phyloP scores from a whole-genome alignment of 257 asterid species.

The Oldenlandia corymbosa region DNA sequence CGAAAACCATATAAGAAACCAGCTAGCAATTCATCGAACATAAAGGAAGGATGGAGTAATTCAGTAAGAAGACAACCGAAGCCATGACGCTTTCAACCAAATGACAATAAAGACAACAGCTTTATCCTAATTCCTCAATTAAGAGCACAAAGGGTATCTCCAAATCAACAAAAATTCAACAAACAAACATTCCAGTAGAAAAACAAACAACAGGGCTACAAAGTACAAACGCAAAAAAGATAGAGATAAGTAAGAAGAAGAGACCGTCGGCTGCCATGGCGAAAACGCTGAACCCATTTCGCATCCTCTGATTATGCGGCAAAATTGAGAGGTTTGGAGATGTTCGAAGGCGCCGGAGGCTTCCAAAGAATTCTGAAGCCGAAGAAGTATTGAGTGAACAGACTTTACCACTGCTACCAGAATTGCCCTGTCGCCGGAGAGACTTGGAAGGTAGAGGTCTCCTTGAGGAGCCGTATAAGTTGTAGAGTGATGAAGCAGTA shows the following conservation, averaged over 20 bases:
- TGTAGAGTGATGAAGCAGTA: slow-evolving; percentile 64
- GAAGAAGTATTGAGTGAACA: slow-evolving; percentile 51
- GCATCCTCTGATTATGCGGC: slow-evolving; percentile 31
- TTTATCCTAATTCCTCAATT: slow-evolving; percentile 6
- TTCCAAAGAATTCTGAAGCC: slow-evolving; percentile 41
- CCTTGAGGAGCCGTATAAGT: slow-evolving; percentile 56
- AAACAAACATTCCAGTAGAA: neutral
- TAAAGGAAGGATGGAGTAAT: neutral
- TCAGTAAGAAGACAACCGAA: neutral
- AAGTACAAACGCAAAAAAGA: neutral
- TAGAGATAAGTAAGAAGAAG: neutral
- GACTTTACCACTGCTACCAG: slow-evolving; percentile 18
- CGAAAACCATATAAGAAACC: neutral
- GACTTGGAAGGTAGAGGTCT: slow-evolving; percentile 40
- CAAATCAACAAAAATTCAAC: neutral
- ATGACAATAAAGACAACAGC: neutral
- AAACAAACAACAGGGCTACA: neutral
- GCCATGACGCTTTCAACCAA: neutral
- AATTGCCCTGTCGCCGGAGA: slow-evolving; percentile 33
- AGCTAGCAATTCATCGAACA: neutral
- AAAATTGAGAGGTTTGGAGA: slow-evolving; percentile 29
- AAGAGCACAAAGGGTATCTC: slow-evolving; percentile 4
- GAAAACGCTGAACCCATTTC: slow-evolving; percentile 38
- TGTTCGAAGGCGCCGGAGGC: slow-evolving; percentile 28
- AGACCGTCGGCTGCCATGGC: slow-evolving; percentile 81